Evolutionary conservation across 495 filamentous ascomycete species (phyloP).

Genomic region (Hypoxylon cercidicola): DNA sequence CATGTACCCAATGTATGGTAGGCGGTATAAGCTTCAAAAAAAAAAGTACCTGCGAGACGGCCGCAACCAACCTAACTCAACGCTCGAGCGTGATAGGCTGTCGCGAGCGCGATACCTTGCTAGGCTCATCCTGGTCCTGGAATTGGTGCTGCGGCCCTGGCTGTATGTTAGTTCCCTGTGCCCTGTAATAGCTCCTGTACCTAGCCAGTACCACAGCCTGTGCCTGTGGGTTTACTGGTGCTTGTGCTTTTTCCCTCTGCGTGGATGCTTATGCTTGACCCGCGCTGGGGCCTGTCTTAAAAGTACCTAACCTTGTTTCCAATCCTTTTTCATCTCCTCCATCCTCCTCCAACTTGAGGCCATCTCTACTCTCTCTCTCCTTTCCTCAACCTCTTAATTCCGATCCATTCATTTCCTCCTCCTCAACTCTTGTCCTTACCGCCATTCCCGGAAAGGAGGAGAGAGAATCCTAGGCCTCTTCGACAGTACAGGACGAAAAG

Average conservation of each 20-base stretch:
- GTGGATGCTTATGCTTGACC: slow-evolving; percentile 26
- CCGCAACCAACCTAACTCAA: slow-evolving; percentile 31
- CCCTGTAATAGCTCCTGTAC: slow-evolving; percentile 26
- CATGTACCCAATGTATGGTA: no score
- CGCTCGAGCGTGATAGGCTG: slow-evolving; percentile 33
- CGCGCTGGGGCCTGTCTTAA: slow-evolving; percentile 57
- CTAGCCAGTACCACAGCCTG: slow-evolving; percentile 13
- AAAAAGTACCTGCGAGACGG: slow-evolving; percentile 38
- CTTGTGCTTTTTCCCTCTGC: slow-evolving; percentile 9
- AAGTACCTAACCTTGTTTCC: slow-evolving; percentile 61
- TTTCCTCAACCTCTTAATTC: slow-evolving; percentile 63
- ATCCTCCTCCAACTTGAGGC: slow-evolving; percentile 67
- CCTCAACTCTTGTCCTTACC: slow-evolving; percentile 46
- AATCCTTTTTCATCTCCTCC: slow-evolving; percentile 64
- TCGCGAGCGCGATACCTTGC: slow-evolving; percentile 44
- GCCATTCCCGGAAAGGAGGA: slow-evolving; percentile 53
- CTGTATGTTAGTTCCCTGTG: neutral
- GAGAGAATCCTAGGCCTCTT: slow-evolving; percentile 47
- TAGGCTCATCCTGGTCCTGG: slow-evolving; percentile 47
- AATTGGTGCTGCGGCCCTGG: slow-evolving; percentile 36
- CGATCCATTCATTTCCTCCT: slow-evolving; percentile 64
- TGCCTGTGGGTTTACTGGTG: slow-evolving; percentile 25
- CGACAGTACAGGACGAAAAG: slow-evolving; percentile 40
- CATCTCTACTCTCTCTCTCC: slow-evolving; percentile 65
- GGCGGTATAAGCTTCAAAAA: slow-evolving; percentile 17